Evolutionary conservation across 2,329 filamentous ascomycete species (phyloP).

Genomic region (Arthroderma sp.): DNA sequence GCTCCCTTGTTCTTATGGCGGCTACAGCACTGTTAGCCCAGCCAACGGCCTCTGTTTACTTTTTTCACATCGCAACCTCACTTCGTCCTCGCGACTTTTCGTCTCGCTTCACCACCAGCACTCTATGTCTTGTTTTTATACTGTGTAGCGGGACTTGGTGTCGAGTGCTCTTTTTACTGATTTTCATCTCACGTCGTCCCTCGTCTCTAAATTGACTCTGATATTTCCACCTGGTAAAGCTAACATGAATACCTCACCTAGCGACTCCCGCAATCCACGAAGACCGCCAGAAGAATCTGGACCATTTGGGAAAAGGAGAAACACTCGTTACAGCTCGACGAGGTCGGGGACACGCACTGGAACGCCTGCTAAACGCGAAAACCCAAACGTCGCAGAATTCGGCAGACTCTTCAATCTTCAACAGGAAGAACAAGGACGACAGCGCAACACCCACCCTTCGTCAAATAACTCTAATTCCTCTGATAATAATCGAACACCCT

Average conservation of each 20-base stretch:
- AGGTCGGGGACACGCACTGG: slow-evolving; percentile 44
- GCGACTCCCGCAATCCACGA: slow-evolving; percentile 37
- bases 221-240: slow-evolving; percentile 3
- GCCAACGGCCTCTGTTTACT: neutral
- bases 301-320: slow-evolving; percentile 45
- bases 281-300: slow-evolving; percentile 47
- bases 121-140: neutral
- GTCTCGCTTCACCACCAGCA: neutral
- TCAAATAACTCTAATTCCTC: slow-evolving; percentile 25
- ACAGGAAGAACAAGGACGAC: slow-evolving; percentile 29
- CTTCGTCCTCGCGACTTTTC: neutral
- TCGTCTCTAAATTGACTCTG: neutral
- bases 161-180: neutral
- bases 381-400: slow-evolving; percentile 38
- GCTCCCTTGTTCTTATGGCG: slow-evolving; percentile 15
- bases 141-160: too few species aligned
- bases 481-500: slow-evolving; percentile 25
- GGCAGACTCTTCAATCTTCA: slow-evolving; percentile 32
- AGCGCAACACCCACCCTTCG: slow-evolving; percentile 21
- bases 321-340: slow-evolving; percentile 30
- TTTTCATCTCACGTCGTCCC: neutral
- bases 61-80: neutral
- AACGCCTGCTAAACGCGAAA: slow-evolving; percentile 46
- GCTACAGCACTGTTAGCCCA: neutral
- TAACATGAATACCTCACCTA: slow-evolving; percentile 12